These are phyloP conservation scores for Fusarium goolgardi DNA, from an alignment of 2,329 filamentous ascomycete species.

Conservation along the genomic window DNA sequence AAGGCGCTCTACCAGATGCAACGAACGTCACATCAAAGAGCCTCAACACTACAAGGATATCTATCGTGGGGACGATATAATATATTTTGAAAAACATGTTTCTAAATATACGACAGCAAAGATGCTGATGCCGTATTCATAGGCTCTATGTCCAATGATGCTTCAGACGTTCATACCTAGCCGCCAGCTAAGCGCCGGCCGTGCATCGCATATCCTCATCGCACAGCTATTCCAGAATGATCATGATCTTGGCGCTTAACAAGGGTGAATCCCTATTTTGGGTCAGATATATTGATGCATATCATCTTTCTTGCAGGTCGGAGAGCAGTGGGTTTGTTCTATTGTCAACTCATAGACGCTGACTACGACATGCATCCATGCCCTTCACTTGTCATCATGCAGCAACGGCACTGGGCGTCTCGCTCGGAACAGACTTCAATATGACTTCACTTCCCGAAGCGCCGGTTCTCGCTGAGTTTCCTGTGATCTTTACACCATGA, in stretches of 20 bases:
- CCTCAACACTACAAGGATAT: slow-evolving; percentile 44
- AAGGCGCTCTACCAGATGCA: not conserved
- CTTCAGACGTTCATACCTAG: slow-evolving; percentile 23
- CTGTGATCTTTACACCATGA: slow-evolving; percentile 34
- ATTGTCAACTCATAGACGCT: slow-evolving; percentile 33
- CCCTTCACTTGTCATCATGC: slow-evolving; percentile 18
- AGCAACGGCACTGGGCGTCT: slow-evolving; percentile 38
- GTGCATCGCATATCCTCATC: slow-evolving; percentile 28
- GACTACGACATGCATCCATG: slow-evolving; percentile 20
- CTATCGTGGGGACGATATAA: not conserved
- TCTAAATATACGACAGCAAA: slow-evolving; percentile 15
- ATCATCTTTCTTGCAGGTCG: slow-evolving; percentile 21
- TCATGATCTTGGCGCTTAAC: slow-evolving; percentile 31
- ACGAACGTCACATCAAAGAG: slow-evolving; percentile 36
- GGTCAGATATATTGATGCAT: slow-evolving; percentile 29
- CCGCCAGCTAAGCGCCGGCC: slow-evolving; percentile 46
- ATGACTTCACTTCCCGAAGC: slow-evolving; percentile 26
- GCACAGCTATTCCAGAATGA: slow-evolving; percentile 32
- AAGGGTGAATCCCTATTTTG: slow-evolving; percentile 30
- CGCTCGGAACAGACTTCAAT: slow-evolving; percentile 13
- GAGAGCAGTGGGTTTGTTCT: slow-evolving; percentile 5
- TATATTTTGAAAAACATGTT: slow-evolving; percentile 1
- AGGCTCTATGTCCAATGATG: slow-evolving; percentile 30
- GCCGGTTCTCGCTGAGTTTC: slow-evolving; percentile 22
- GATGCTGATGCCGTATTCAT: slow-evolving; percentile 1